Conservation (phyloP, 2,329 filamentous ascomycete species). For the Coleophoma cylindrospora region DNA sequence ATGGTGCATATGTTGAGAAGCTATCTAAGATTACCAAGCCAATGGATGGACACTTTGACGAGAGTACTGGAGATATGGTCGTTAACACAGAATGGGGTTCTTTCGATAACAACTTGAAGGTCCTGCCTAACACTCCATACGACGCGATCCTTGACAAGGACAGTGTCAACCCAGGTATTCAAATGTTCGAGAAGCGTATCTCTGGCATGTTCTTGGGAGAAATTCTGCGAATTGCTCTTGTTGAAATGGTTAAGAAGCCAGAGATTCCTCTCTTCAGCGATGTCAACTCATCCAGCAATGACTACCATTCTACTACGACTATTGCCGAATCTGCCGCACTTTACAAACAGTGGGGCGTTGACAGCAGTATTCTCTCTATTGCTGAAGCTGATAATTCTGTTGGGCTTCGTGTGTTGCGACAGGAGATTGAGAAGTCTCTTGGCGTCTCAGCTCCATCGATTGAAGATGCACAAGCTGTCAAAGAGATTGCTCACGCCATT, state of each 20-base stretch:
- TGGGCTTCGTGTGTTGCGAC: constrained; percentile 67
- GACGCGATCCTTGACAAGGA: constrained; percentile 73
- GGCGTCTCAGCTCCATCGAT: constrained; percentile 70
- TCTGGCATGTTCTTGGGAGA: constrained; percentile 98
- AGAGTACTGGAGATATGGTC: constrained; percentile 86
- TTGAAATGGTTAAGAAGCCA: constrained; percentile 66
- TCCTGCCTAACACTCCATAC: constrained; percentile 81
- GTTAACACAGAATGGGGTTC: constrained; percentile 98
- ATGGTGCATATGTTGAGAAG: constrained; percentile 96
- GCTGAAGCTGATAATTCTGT: constrained; percentile 75
- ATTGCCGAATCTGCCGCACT: constrained; percentile 63
- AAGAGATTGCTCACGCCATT: constrained; percentile 75
- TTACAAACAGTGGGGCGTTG: constrained; percentile 80
- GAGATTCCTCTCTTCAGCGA: constrained; percentile 70
- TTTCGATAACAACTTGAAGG: constrained; percentile 89
- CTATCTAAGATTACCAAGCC: constrained; percentile 78
- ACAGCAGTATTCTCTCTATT: constrained; percentile 84
- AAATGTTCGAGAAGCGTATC: constrained; percentile 99
- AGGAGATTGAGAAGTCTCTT: constrained; percentile 72
- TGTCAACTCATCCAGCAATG: constrained; percentile 67
- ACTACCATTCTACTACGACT: constrained; percentile 62
- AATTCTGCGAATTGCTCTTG: constrained; percentile 73
- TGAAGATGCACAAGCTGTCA: constrained; percentile 86
- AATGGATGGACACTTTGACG: constrained; percentile 66
- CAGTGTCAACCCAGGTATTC: constrained; percentile 86